Evolutionary conservation across 176 grass and related monocot genomes (phyloP), one percentile per base, ranked within the genome.

Genomic region (Typha latifolia): DNA sequence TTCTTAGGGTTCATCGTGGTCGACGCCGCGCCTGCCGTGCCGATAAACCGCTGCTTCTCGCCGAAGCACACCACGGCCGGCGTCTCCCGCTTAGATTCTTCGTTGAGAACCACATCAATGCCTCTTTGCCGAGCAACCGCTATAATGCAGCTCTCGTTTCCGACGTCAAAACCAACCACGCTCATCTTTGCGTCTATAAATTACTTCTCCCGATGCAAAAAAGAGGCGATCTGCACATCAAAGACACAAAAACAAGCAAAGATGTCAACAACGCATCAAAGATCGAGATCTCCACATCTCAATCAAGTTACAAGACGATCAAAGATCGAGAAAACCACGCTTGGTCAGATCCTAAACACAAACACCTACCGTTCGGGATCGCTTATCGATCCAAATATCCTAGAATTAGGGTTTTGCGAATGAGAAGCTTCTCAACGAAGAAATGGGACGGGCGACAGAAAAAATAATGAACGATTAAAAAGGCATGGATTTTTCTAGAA

Each of bases 81-180:
- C 0, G 91, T 96, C 78, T 96, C 91, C 24, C 91, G 84, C 71
- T 96, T 96, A 2, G 91, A 96, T 78, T 96, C 91, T 12, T 96
- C 91, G 9, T 96, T 96, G 74, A 96, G 75, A 43, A 96, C 87
- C 18, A 96, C 91, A 13, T 96, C 91, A 11, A 96, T 96, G 19
- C 91, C 91, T 0, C 91, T 87, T 77, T 88, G 91, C 53, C 84
- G 74, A 12, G 91, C 91, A 3, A 96, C 87, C 0, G 84, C 87
- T 1, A 96, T 87, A 77, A 96, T 83, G 91, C 87, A 91, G 79
- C 87, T 96, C 73, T 96, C 87, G 51, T 96, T 96, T 5, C 91
- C 91, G 14, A 96, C 78, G 70, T 96, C 91, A 48, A 96, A 96
- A 0, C 91, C 91, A 18, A 96, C 91, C 48, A 96, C 91, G 72